phyloP scores from a whole-genome alignment of 2,329 filamentous ascomycete species.

The Scedosporium apiospermum region DNA sequence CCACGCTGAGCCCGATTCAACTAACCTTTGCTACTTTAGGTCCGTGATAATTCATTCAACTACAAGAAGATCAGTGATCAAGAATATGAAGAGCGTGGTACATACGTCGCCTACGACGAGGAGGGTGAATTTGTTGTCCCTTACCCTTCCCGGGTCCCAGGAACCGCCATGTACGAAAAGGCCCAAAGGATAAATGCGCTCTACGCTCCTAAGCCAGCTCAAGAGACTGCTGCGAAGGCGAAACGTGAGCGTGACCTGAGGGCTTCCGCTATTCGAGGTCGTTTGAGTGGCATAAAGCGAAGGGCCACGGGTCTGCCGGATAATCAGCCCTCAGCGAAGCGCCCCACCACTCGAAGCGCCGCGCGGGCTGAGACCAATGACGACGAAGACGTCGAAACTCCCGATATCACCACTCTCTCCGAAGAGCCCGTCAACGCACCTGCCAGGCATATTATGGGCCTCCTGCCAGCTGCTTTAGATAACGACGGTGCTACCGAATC shows the following conservation, averaged over 20 bases:
- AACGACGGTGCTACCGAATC: constrained; percentile 8
- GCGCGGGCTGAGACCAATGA: constrained; percentile 7
- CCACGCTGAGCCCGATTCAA: constrained; percentile 14
- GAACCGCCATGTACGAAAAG: constrained; percentile 31
- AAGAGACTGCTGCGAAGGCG: constrained; percentile 6
- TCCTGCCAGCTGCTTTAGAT: constrained; percentile 19
- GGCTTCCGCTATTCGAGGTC: constrained; percentile 13
- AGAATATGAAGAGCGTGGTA: constrained; percentile 32
- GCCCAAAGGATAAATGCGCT: constrained; percentile 21
- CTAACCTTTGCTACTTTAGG: constrained; percentile 17
- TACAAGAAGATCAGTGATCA: constrained; percentile 35
- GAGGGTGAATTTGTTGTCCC: constrained; percentile 31
- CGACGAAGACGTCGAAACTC: constrained; percentile 15
- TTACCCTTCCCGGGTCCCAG: constrained; percentile 31
- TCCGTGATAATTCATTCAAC: constrained; percentile 33
- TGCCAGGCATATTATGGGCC: constrained; percentile 17
- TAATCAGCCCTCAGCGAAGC: constrained; percentile 39
- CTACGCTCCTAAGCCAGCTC: constrained; percentile 23
- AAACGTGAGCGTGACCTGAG: background rate
- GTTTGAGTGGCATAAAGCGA: constrained; percentile 29
- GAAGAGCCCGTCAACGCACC: constrained; percentile 7
- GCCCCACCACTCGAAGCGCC: constrained; percentile 24
- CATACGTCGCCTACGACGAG: constrained; percentile 27
- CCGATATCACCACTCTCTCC: background rate
- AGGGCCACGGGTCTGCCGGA: constrained; percentile 41